Base-by-base conservation (phyloP, 306 rosid species). In the Lotus japonicus region DNA sequence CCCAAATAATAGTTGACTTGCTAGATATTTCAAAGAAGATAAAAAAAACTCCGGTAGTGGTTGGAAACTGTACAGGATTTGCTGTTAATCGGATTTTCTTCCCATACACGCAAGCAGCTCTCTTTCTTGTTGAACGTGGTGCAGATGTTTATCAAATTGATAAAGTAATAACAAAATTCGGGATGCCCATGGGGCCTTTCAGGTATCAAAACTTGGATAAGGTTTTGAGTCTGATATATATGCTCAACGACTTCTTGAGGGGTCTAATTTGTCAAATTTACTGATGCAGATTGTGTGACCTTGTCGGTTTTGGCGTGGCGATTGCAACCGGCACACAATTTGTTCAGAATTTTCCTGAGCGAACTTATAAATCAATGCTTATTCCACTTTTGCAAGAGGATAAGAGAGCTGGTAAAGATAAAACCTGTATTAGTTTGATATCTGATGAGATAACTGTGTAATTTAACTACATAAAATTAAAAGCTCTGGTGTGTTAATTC, bases 131-230 rank as follows among this genome's bases (percentile, higher is more conserved):
- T 53, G 99, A 94, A 72, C 95, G 13, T 53, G 99, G 99, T 56
- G 69, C 86, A 48, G 95, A 94, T 77, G 81, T 85, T 58, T 90
- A 90, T 85, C 96, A 82, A 73, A 87, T 94, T 43, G 97, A 90
- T 77, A 79, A 52, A 70, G 92, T 71, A 64, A 68, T 90, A 64
- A 83, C 88, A 70, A 88, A 77, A 62, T 81, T 81, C 35, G 85
- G 85, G 68, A 92, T 94, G 99, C 97, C 99, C 12, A 94, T 94
- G 95, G 99, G 99, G 58, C 97, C 97, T 57, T 94, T 94, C 84
- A 94, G 99, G 99, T 94, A 74, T 15, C 74, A 61, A 16, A 75
- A 64, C 57, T 31, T 23, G 21, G 38, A 67, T 33, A 58, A 17
- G 15, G 44, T 19, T 26, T 72, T 68, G 16, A 64, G n/a, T n/a